A percentile compares a stretch with the other conserved stretches of the same genome.
These are phyloP conservation scores for Chlamydomonas sp. DNA, from an alignment of 139 green algal genomes.

Conservation along the genomic window DNA sequence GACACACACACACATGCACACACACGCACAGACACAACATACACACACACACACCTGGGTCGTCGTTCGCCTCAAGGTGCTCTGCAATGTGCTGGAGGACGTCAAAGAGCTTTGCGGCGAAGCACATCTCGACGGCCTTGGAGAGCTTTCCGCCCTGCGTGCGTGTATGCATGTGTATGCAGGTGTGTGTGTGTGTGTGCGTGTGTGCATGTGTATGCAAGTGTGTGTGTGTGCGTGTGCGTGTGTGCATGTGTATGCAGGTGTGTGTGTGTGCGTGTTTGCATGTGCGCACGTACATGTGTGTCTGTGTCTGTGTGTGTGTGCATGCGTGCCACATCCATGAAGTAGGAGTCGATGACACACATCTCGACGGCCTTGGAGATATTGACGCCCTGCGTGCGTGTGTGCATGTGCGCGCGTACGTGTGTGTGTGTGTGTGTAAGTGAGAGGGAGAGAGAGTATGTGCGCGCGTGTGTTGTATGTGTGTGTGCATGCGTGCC, in stretches of 20 bases:
- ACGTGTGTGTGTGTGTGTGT: neutral
- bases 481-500: neutral
- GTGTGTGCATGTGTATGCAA: neutral
- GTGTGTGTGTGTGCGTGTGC: neutral
- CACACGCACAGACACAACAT: no score
- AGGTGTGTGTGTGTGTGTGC: neutral
- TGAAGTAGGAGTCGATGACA: neutral
- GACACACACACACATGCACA: no score
- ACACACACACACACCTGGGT: neutral
- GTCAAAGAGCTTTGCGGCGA: constrained; percentile 56
- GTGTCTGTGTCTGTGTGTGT: neutral
- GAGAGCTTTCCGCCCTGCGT: constrained; percentile 43
- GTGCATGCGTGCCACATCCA: neutral
- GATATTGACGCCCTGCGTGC: neutral
- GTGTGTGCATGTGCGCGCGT: neutral
- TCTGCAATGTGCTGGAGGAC: constrained; percentile 56
- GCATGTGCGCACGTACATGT: neutral
- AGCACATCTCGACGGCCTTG: constrained; percentile 73
- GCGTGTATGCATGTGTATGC: no score
- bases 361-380: no score
- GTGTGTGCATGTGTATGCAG: neutral
- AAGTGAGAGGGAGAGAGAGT: neutral
- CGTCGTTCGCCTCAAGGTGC: constrained; percentile 34
- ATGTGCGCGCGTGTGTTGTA: neutral
- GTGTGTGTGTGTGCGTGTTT: neutral